Percentiles rank a stretch among this genome's conserved stretches.
These are phyloP conservation scores for Mitragyna speciosa DNA, from an alignment of 257 asterid species.

Conservation along the genomic window DNA sequence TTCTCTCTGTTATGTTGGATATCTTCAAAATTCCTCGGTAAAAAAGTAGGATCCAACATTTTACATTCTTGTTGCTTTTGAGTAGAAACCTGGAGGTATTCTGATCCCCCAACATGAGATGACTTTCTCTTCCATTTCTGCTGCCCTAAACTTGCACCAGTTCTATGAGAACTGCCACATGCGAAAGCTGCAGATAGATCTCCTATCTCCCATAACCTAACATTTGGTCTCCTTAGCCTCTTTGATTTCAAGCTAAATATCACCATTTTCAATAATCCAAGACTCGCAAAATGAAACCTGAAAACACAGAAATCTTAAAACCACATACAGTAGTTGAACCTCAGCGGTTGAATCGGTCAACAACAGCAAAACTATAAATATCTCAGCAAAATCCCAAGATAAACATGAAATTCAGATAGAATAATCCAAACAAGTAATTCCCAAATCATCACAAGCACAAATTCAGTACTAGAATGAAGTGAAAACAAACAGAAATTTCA, in stretches of 20 bases:
- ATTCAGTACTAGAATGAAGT: not conserved
- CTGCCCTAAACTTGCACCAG: slow-evolving; percentile 9
- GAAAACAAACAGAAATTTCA: not conserved
- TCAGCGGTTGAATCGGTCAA: not conserved
- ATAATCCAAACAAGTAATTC: not conserved
- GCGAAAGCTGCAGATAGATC: slow-evolving; percentile 33
- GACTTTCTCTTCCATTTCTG: slow-evolving; percentile 13
- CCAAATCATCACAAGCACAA: not conserved
- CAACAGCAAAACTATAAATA: not conserved
- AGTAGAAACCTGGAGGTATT: not conserved
- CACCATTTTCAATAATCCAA: slow-evolving; percentile 17
- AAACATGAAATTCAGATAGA: not conserved
- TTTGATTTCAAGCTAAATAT: slow-evolving; percentile 21
- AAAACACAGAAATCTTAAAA: not conserved
- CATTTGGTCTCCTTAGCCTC: slow-evolving; percentile 31
- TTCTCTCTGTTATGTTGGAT: slow-evolving; percentile 17
- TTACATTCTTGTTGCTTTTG: not conserved
- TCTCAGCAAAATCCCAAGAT: not conserved
- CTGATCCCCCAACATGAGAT: not conserved
- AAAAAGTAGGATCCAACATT: not conserved
- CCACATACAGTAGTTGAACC: not conserved
- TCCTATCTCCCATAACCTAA: slow-evolving; percentile 31
- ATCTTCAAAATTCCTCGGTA: not conserved
- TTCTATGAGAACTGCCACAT: slow-evolving; percentile 21
- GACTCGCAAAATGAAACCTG: not conserved